Percentiles rank a stretch among this genome's conserved stretches.
Conservation (phyloP, 352 stramenopile species). For the Pythium phragmitis region DNA sequence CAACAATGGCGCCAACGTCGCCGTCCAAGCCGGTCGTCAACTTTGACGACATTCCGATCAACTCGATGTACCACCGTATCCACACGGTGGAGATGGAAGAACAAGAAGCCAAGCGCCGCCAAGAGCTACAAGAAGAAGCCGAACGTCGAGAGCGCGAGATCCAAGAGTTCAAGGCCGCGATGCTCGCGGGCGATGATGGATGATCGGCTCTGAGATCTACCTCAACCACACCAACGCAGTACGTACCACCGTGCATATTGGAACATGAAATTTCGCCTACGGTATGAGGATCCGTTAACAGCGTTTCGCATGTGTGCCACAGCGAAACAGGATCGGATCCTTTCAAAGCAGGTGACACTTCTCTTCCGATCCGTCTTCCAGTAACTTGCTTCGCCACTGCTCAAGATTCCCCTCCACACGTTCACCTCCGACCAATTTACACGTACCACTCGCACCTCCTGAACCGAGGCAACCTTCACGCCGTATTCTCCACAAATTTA, state of each 20-base stretch:
- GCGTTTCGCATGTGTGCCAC: no score
- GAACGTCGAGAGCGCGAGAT: constrained; percentile 56
- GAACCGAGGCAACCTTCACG: neutral
- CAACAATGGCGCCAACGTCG: constrained; percentile 1
- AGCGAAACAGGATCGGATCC: no score
- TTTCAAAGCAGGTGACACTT: no score
- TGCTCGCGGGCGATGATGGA: constrained; percentile 22
- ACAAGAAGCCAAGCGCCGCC: constrained; percentile 39
- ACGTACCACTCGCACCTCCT: neutral
- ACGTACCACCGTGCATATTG: neutral
- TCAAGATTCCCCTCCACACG: no score
- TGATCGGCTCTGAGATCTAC: neutral
- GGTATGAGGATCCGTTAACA: no score
- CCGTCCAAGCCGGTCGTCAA: constrained; percentile 23
- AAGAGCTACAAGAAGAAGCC: constrained; percentile 46
- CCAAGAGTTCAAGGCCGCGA: constrained; percentile 56
- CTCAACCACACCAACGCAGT: neutral
- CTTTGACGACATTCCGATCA: constrained; percentile 67
- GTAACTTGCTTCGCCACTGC: no score
- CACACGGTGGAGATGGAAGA: constrained; percentile 53
- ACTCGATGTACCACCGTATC: constrained; percentile 74
- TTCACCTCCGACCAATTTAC: neutral
- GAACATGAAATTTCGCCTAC: neutral
- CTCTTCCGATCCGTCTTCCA: no score
- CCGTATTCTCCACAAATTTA: neutral